Evolutionary conservation across 495 filamentous ascomycete genomes (phyloP).

Genomic region (Tricharina praecox): DNA sequence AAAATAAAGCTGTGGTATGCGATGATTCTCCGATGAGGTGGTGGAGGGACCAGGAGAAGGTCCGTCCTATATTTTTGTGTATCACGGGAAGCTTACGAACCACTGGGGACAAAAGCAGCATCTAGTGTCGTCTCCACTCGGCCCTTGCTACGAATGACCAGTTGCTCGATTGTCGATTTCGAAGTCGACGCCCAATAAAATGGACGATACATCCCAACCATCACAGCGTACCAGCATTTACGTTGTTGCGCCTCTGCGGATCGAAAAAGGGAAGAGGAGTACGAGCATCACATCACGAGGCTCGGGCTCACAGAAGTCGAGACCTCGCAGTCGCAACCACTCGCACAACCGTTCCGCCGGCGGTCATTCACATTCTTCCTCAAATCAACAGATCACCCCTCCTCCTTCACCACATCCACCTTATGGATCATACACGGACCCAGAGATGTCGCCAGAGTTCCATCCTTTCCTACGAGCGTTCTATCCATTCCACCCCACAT

Average conservation of each 20-base stretch:
- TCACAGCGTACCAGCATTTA: slow-evolving; percentile 39
- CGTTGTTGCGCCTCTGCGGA: slow-evolving; percentile 59
- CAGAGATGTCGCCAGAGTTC: slow-evolving; percentile 54
- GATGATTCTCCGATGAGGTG: too few relatives aligned
- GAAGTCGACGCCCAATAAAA: slow-evolving; percentile 4
- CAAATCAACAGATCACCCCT: slow-evolving; percentile 45
- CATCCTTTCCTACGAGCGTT: slow-evolving; percentile 94
- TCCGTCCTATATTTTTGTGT: too few relatives aligned
- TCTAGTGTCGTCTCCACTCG: too few relatives aligned
- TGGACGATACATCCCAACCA: slow-evolving; percentile 1
- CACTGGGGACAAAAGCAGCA: too few relatives aligned
- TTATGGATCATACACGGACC: slow-evolving; percentile 35
- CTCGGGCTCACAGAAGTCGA: slow-evolving; percentile 13
- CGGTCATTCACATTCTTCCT: slow-evolving; percentile 28
- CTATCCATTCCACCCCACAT: slow-evolving; percentile 73
- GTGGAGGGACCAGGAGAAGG: too few relatives aligned
- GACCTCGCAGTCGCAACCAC: slow-evolving; percentile 22
- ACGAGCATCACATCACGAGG: slow-evolving; percentile 30
- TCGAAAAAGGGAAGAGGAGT: slow-evolving; percentile 45
- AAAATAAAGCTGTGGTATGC: too few relatives aligned
- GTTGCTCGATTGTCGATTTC: slow-evolving; percentile 1
- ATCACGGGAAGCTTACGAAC: too few relatives aligned
- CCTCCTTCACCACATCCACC: slow-evolving; percentile 53
- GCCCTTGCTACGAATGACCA: slow-evolving; percentile 6
- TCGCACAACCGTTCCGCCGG: slow-evolving; percentile 31